phyloP scores from a whole-genome alignment of 768 basidiomycete genomes.

The Chalciporus chontae region DNA sequence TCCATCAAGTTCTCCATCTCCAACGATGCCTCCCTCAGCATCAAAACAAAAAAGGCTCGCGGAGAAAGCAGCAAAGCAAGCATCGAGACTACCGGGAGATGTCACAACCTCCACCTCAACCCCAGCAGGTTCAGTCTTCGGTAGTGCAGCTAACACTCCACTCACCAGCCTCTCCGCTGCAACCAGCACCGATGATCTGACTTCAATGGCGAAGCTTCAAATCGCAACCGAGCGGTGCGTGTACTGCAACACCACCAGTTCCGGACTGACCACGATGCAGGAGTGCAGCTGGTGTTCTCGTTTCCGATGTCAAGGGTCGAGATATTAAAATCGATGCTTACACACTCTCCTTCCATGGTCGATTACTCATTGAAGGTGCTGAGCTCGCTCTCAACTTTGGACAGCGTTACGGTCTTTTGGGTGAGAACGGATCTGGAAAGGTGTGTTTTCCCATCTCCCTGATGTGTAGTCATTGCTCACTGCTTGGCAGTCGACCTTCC shows the following conservation, averaged over 20 bases:
- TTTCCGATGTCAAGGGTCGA: constrained; percentile 87
- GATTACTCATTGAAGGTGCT: constrained; percentile 65
- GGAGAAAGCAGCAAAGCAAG: constrained; percentile 86
- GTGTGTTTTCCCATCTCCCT: constrained; percentile 39
- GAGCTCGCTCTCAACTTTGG: constrained; percentile 84
- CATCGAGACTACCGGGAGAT: constrained; percentile 49
- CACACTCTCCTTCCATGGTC: constrained; percentile 96
- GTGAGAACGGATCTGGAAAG: constrained; percentile 99
- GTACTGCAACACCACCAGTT: no score
- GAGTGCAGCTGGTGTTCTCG: constrained; percentile 88
- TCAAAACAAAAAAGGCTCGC: constrained; percentile 93
- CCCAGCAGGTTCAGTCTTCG: constrained; percentile 63
- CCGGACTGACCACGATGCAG: constrained; percentile 36
- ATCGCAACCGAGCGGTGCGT: constrained; percentile 85
- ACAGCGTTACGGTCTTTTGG: constrained; percentile 90
- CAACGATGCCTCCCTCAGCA: constrained; percentile 67
- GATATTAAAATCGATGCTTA: constrained; percentile 98
- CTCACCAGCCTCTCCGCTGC: constrained; percentile 79
- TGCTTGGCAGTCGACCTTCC: constrained; percentile 76
- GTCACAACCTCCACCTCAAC: constrained; percentile 50
- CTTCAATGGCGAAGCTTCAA: constrained; percentile 83
- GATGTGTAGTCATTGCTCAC: constrained; percentile 6
- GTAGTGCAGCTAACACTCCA: constrained; percentile 69
- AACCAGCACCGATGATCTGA: constrained; percentile 75
- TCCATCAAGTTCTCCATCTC: constrained; percentile 6